phyloP scores from a whole-genome alignment of 2,329 filamentous ascomycete genomes.

The Colletotrichum lentis region DNA sequence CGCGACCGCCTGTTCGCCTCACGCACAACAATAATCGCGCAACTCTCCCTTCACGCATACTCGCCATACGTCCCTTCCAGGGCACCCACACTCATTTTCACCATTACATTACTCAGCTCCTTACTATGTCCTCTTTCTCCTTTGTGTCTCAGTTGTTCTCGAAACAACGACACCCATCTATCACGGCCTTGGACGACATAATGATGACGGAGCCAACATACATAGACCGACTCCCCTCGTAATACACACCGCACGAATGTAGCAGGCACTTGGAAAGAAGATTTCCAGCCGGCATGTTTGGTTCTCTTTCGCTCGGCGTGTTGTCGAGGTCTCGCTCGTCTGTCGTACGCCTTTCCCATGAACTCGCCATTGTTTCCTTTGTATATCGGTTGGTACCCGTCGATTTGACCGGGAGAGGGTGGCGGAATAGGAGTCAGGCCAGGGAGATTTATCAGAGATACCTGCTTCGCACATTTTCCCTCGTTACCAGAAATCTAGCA shows the following conservation, averaged over 20 bases:
- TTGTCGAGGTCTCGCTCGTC: conserved; percentile 7
- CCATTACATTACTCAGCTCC: not conserved
- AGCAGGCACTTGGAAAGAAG: not conserved
- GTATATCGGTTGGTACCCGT: not conserved
- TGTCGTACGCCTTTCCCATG: not conserved
- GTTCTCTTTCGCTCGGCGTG: conserved; percentile 19
- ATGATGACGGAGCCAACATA: conserved; percentile 31
- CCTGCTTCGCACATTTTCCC: conserved; percentile 10
- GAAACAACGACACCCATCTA: not conserved
- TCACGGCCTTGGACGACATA: conserved; percentile 33
- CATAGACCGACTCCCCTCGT: conserved; percentile 16
- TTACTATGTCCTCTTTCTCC: not conserved
- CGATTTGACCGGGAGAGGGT: not conserved
- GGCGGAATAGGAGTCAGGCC: conserved; percentile 10
- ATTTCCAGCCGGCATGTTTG: conserved; percentile 9
- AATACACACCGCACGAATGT: conserved; percentile 17
- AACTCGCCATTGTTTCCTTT: not conserved
- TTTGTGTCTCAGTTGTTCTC: conserved; percentile 2
- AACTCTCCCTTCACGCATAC: not conserved
- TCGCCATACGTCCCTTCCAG: conserved; percentile 1
- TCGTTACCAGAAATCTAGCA: not conserved
- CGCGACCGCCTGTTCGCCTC: not conserved
- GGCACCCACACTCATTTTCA: conserved; percentile 25
- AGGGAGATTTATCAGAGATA: conserved; percentile 13
- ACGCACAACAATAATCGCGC: not conserved